Base-by-base conservation (phyloP, 176 grass and related monocot species). In the Elaeis guineensis region DNA sequence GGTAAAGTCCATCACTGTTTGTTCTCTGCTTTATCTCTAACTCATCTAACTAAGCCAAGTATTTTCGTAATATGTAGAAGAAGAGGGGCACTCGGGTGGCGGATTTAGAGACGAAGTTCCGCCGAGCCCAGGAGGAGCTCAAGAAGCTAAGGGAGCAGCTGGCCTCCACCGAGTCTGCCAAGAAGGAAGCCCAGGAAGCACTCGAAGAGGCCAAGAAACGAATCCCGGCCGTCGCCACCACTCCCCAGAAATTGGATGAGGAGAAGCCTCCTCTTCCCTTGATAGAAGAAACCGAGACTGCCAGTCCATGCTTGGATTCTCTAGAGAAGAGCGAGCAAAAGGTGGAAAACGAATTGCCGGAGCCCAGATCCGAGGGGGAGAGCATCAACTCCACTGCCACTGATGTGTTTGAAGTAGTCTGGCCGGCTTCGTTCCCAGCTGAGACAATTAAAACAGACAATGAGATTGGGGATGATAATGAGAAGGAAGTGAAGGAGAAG, bases 71-170 rank as follows among this genome's bases (percentile, higher is more conserved):
- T 44, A 69, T 66, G 51, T 65, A 91, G 84, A 80, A 88, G 79
- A 92, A 85, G 61, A 82, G 76, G 3, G 12, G 73, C 15, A 72
- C 87, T 17, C 64, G 67, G 21, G 93, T 84, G 53, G 65, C 22
- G 19, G 87, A 85, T 64, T 68, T 91, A 26, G 78, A 97, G 72
- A 72, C 63, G 15, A 88, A 88, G 75, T 83, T 97, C n/a, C 76
- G 62, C 26, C 83, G 57, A 72, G 78, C 84, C 9, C 63, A 85
- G 25, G 84, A 55, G 32, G 78, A 91, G 70, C 66, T 91, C 18
- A 57, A 74, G 56, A 86, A 70, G 15, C 78, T 83, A 78, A 72
- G 65, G 24, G 81, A 81, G 35, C 93, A 89, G 68, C 78, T 92
- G 63, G 16, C 57, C 30, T 80, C 69, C 0, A 76, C 83, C 1